Base-by-base conservation (phyloP, 2,329 filamentous ascomycete genomes). In the Gliomastix tumulicola region DNA sequence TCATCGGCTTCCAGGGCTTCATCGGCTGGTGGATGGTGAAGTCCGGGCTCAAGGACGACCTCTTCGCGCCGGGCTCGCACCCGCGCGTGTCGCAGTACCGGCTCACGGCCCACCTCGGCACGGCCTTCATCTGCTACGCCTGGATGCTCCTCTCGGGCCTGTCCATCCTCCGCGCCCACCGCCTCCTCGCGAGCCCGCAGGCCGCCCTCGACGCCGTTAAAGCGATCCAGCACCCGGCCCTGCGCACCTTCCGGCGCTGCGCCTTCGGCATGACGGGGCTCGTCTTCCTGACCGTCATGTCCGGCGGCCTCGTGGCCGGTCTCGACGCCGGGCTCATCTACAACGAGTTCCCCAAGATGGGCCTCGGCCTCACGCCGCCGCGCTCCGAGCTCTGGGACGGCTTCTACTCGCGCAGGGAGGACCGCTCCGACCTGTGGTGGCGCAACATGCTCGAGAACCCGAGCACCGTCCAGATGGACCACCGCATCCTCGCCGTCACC, bases 21-120 rank as follows among this genome's bases (percentile, higher is more conserved):
- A 82, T 98, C 45, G 92, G 92, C 37, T 98, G 92, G 92, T 98
- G 92, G 88, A 98, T 98, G 92, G 92, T 98, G 49, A 94, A 94
- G 63, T 94, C 86, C 10, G 92, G 92, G 3, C 71, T 98, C 44
- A 94, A 90, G 58, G 92, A 97, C 56, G 92, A 98, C 58, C 75
- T 98, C 20, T 96, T 98, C 55, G 86, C 86, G 16, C 84, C 87
- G 3, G 92, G 89, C 11, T 84, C 82, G 39, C 88, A 95, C 59
- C 92, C 92, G 1, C 80, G 92, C 41, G 92, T 98, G 34, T 90
- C 83, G 43, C 92, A 98, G 63, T 98, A 98, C 65, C 80, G 92
- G 35, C 74, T 98, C 38, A 84, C 90, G 5, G 78, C 89, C 8
- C 92, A 98, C 60, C 72, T 98, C 10, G 88, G 83, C 22, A 83